Evolutionary conservation across 2,329 filamentous ascomycete species (phyloP).

Genomic region (Paramyrothecium roridum): DNA sequence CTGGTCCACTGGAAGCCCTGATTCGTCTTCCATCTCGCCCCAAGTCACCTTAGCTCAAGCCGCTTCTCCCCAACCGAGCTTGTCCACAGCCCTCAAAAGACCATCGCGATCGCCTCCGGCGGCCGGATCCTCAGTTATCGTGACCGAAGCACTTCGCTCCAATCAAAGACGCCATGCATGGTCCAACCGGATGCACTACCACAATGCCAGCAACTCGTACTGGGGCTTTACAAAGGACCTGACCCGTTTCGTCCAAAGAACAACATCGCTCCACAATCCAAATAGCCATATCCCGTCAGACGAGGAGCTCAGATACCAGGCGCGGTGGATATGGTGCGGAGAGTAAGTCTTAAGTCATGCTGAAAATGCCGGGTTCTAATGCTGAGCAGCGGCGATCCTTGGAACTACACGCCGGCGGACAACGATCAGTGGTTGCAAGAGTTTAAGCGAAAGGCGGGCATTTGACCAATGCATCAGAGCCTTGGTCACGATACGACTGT

Average conservation of each 20-base stretch:
- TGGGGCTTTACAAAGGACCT: constrained; percentile 11
- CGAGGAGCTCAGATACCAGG: constrained; percentile 26
- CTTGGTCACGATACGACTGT: no score
- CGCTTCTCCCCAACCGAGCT: no score
- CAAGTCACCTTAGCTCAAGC: no score
- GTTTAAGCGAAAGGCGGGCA: constrained; percentile 3
- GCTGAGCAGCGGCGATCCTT: constrained; percentile 25
- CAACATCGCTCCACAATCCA: constrained; percentile 21
- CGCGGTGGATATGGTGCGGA: constrained; percentile 24
- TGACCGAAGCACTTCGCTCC: no score
- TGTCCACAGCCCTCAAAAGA: no score
- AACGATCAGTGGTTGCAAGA: constrained; percentile 25
- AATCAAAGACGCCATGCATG: no score
- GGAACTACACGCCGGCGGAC: constrained; percentile 36
- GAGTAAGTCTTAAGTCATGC: constrained; percentile 17
- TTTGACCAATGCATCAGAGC: no score
- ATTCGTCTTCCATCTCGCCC: no score
- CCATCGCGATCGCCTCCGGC: no score
- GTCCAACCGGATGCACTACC: neutral
- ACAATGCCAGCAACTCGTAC: constrained; percentile 16
- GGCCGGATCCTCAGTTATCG: no score
- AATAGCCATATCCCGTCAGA: constrained; percentile 24
- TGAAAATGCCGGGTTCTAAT: no score
- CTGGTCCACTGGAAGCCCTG: no score
- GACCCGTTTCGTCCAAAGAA: constrained; percentile 13